These are phyloP conservation scores for Trichosporon sp. DNA, from an alignment of 1,284 basidiomycete species.

Conservation along the genomic window DNA sequence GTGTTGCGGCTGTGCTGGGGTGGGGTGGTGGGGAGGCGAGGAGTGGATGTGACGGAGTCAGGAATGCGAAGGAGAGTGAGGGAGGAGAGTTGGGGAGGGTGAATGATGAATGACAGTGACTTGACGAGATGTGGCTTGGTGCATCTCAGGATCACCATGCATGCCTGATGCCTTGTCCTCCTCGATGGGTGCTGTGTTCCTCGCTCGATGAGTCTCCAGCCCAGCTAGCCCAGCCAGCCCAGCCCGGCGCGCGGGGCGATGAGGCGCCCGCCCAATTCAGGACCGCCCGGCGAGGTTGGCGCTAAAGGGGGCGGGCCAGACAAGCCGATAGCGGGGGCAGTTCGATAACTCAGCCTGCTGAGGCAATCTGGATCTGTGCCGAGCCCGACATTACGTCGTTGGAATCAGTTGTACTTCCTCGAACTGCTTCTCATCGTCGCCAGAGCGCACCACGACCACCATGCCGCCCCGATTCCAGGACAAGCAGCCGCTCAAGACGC, in stretches of 20 bases:
- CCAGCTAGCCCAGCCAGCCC: neutral
- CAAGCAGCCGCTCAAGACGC: slow-evolving; percentile 42
- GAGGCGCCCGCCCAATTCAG: neutral
- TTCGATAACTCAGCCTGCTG: neutral
- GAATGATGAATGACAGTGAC: neutral
- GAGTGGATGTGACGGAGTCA: slow-evolving; percentile 1
- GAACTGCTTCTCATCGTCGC: too few relatives aligned
- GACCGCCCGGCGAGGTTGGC: neutral
- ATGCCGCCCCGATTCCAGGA: slow-evolving; percentile 39
- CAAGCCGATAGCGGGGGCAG: neutral
- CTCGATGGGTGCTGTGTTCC: neutral
- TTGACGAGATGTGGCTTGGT: neutral
- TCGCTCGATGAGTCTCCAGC: neutral
- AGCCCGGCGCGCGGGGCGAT: neutral
- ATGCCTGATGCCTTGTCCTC: neutral
- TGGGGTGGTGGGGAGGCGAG: neutral
- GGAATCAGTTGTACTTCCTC: too few relatives aligned
- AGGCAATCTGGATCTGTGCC: neutral
- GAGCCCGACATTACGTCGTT: neutral
- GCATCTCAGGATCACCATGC: neutral
- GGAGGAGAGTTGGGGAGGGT: neutral
- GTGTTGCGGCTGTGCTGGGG: neutral
- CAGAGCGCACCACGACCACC: neutral
- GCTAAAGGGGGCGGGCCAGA: neutral
- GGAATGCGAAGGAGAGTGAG: slow-evolving; percentile 10